These are phyloP conservation scores for Hemileccinum rubropunctum DNA, from an alignment of 768 basidiomycete species.

Conservation along the genomic window DNA sequence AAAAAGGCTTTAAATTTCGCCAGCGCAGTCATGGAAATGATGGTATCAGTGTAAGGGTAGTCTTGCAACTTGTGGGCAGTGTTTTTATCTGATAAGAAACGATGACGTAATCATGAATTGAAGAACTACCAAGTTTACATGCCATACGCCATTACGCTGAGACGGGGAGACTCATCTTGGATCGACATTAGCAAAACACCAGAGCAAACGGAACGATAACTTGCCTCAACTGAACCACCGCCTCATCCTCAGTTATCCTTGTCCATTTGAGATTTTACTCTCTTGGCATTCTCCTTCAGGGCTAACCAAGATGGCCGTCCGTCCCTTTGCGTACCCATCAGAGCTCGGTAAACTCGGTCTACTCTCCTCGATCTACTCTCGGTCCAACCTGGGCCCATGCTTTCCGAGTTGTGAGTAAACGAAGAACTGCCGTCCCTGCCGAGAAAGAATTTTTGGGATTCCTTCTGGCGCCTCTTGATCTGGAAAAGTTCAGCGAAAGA, in stretches of 20 bases:
- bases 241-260: conserved; percentile 8
- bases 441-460: conserved; percentile 26
- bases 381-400: conserved; percentile 31
- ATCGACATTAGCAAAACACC: conserved; percentile 1
- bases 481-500: conserved; percentile 10
- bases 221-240: neutral
- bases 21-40: conserved; percentile 21
- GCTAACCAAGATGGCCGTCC: conserved; percentile 33
- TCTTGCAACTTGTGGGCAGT: neutral
- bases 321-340: conserved; percentile 30
- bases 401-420: conserved; percentile 9
- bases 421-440: conserved; percentile 21
- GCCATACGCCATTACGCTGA: too few relatives aligned
- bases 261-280: conserved; percentile 17
- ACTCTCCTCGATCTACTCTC: conserved; percentile 26
- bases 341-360: conserved; percentile 22
- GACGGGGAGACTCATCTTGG: too few relatives aligned
- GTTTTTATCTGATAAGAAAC: conserved; percentile 3
- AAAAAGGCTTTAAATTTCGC: conserved; percentile 26
- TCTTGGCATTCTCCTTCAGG: conserved; percentile 27
- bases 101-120: conserved; percentile 2
- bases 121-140: neutral
- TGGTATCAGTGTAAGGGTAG: neutral
- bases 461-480: conserved; percentile 11
- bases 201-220: neutral